Conservation (phyloP, 106 monocot genomes). For the Posidonia australis region DNA sequence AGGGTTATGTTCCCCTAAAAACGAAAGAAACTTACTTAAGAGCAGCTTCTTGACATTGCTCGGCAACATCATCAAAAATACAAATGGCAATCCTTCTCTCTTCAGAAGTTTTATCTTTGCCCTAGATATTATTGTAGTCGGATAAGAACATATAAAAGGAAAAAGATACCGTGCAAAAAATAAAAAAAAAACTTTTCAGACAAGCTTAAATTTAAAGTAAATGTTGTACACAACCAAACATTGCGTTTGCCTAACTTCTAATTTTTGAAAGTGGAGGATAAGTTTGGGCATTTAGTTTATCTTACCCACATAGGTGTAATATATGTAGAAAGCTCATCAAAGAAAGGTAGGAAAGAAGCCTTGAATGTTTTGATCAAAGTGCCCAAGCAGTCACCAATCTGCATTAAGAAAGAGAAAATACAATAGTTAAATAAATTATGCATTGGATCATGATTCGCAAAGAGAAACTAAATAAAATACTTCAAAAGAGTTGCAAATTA, state of each 20-base stretch:
- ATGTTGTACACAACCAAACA: no score
- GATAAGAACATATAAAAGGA: not conserved
- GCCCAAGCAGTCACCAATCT: slow-evolving; percentile 90
- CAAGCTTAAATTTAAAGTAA: no score
- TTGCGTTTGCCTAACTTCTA: no score
- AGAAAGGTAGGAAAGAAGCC: slow-evolving; percentile 81
- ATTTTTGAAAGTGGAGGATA: no score
- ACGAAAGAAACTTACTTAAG: slow-evolving; percentile 38
- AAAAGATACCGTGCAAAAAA: not conserved
- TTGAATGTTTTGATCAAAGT: slow-evolving; percentile 93
- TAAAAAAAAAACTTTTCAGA: no score
- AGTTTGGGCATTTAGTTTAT: no score
- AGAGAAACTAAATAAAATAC: not conserved
- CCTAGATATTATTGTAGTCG: slow-evolving; percentile 20
- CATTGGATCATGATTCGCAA: not conserved
- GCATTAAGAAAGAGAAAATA: slow-evolving; percentile 4
- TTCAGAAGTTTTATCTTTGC: slow-evolving; percentile 76
- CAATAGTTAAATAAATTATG: not conserved
- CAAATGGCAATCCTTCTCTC: slow-evolving; percentile 92
- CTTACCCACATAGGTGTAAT: slow-evolving; percentile 96
- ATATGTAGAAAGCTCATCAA: slow-evolving; percentile 77
- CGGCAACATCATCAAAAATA: slow-evolving; percentile 90
- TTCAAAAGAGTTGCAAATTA: not conserved
- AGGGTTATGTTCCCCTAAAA: not conserved
- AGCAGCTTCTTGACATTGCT: slow-evolving; percentile 73